A percentile compares a stretch with the other conserved stretches of the same genome.
Conservation (phyloP, 2,329 filamentous ascomycete genomes). For the Microcera coccophila region DNA sequence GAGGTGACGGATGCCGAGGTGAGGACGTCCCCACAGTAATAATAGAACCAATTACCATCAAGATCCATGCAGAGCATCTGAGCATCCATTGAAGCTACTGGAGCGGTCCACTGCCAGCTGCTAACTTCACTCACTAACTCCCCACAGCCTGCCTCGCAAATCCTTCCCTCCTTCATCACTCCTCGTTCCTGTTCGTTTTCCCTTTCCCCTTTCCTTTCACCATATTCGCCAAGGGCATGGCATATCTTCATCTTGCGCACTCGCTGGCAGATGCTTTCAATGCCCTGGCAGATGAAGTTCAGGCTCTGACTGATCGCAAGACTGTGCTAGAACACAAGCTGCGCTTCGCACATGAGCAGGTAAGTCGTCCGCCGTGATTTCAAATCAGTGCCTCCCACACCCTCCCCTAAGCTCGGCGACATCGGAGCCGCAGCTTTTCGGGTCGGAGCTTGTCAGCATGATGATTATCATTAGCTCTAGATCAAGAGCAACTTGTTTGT, state of each 20-base stretch:
- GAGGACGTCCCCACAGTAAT: slow-evolving; percentile 5
- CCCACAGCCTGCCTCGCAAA: slow-evolving; percentile 18
- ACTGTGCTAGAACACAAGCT: slow-evolving; percentile 64
- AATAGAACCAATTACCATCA: slow-evolving; percentile 7
- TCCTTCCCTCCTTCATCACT: slow-evolving; percentile 16
- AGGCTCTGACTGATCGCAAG: slow-evolving; percentile 59
- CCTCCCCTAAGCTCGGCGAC: slow-evolving; percentile 24
- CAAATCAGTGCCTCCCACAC: slow-evolving; percentile 4
- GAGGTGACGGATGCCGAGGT: too few species aligned
- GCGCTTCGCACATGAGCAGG: slow-evolving; percentile 63
- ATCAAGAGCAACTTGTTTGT: slow-evolving; percentile 61
- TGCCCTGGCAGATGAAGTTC: slow-evolving; percentile 61
- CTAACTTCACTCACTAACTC: slow-evolving; percentile 13
- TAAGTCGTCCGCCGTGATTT: slow-evolving; percentile 35
- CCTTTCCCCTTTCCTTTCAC: slow-evolving; percentile 7
- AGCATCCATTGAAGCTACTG: too few species aligned
- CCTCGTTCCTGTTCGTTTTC: slow-evolving; percentile 11
- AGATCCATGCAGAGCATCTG: too few species aligned
- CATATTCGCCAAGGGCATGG: slow-evolving; percentile 30
- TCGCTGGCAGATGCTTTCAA: slow-evolving; percentile 62
- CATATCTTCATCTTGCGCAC: slow-evolving; percentile 44
- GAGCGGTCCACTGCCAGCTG: too few species aligned
- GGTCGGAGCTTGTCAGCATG: slow-evolving; percentile 28
- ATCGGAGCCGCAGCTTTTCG: slow-evolving; percentile 24
- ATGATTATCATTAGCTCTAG: slow-evolving; percentile 67